These are phyloP conservation scores for Pichia sp. DNA, from an alignment of 1,139 yeast species.

Conservation along the genomic window DNA sequence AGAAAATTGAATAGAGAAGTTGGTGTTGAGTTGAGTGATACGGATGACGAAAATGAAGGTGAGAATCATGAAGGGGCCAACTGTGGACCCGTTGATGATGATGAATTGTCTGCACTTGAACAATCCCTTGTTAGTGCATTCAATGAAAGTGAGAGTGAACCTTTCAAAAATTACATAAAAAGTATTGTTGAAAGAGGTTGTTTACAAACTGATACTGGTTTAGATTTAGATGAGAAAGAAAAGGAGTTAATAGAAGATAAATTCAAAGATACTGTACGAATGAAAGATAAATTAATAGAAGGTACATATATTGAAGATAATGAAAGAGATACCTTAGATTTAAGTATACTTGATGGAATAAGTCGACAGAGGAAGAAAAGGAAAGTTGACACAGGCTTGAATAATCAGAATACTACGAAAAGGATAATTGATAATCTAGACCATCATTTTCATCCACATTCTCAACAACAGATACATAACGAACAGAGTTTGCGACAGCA, in stretches of 20 bases:
- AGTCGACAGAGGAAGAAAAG: neutral
- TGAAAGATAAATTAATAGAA: neutral
- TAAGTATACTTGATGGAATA: neutral
- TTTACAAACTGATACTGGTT: neutral
- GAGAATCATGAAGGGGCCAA: constrained; percentile 2
- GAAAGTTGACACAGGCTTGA: neutral
- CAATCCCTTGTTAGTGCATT: constrained; percentile 5
- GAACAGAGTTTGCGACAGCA: too few species aligned
- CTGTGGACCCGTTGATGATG: neutral
- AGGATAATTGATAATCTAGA: neutral
- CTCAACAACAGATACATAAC: too few species aligned
- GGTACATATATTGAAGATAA: neutral
- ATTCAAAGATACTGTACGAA: neutral
- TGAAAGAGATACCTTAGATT: neutral
- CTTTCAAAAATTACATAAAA: constrained; percentile 16
- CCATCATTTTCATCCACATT: too few species aligned
- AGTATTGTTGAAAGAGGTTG: constrained; percentile 14
- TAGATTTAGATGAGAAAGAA: neutral
- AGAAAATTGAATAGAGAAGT: constrained; percentile 11
- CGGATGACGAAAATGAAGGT: constrained; percentile 9
- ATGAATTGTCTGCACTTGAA: neutral
- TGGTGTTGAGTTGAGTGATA: constrained; percentile 6
- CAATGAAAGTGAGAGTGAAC: constrained; percentile 14
- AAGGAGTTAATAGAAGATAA: neutral
- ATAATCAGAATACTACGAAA: neutral